These are phyloP conservation scores for Symmetrospora coprosmae DNA, from an alignment of 768 basidiomycete genomes.

Conservation along the genomic window DNA sequence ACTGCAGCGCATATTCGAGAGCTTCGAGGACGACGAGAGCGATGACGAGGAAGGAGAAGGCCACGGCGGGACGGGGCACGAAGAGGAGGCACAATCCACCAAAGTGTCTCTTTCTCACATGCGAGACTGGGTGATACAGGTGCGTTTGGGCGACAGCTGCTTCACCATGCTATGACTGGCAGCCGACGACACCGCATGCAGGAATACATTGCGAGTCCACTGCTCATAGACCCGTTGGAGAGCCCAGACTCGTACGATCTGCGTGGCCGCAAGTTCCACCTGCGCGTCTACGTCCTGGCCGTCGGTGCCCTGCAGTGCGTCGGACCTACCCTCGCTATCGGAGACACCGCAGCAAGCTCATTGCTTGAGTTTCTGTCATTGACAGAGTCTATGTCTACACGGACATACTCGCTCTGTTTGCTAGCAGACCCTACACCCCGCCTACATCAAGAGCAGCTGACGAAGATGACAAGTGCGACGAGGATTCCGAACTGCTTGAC, in stretches of 20 bases:
- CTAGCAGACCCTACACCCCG: conserved; percentile 51
- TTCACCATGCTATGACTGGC: background rate
- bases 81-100: conserved; percentile 30
- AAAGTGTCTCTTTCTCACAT: conserved; percentile 70
- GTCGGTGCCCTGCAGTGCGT: conserved; percentile 38
- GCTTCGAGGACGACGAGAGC: conserved; percentile 48
- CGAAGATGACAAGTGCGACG: conserved; percentile 16
- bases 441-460: conserved; percentile 2
- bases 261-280: conserved; percentile 57
- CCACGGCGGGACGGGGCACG: conserved; percentile 22
- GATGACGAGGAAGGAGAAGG: conserved; percentile 28
- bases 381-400: conserved; percentile 65
- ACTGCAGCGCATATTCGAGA: conserved; percentile 59
- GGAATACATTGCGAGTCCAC: conserved; percentile 70
- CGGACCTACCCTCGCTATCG: background rate
- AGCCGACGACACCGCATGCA: conserved; percentile 35
- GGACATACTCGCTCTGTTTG: conserved; percentile 75
- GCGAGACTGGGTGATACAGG: conserved; percentile 92
- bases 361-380: conserved; percentile 42
- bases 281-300: conserved; percentile 58
- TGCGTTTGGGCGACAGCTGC: conserved; percentile 34
- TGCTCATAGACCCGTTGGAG: conserved; percentile 71
- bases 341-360: no score
- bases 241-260: conserved; percentile 40
- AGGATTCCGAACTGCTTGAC: conserved; percentile 38